A percentile compares a stretch with the other conserved stretches of the same genome.
Evolutionary conservation across 2,329 filamentous ascomycete genomes (phyloP).

Genomic region (Phialophora macrospora): DNA sequence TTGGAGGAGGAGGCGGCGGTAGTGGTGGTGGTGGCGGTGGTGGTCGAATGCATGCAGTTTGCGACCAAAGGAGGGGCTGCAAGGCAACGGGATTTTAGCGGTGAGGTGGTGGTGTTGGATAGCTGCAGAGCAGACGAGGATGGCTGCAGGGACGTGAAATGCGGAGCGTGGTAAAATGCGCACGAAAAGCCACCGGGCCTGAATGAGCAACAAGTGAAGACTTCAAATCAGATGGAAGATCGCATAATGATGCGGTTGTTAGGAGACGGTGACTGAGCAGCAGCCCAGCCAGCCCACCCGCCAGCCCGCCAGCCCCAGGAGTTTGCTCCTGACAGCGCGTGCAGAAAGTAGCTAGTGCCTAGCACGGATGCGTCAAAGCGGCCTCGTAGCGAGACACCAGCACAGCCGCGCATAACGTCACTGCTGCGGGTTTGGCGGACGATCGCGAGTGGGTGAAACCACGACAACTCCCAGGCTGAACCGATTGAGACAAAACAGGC

Average conservation of each 20-base stretch:
- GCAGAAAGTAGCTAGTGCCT: conserved; percentile 3
- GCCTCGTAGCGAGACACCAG: conserved; percentile 18
- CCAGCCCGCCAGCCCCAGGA: conserved; percentile 6
- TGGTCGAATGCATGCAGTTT: conserved; percentile 21
- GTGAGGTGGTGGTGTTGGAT: conserved; percentile 10
- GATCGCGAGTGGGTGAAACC: conserved; percentile 10
- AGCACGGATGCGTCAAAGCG: conserved; percentile 16
- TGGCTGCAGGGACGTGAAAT: neutral
- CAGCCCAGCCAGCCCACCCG: neutral
- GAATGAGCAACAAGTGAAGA: conserved; percentile 9
- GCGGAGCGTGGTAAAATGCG: neutral
- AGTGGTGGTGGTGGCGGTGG: conserved; percentile 17
- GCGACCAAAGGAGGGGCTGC: conserved; percentile 7
- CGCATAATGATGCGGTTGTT: conserved; percentile 1
- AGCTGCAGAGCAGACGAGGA: neutral
- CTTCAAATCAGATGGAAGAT: conserved; percentile 4
- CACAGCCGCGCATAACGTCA: conserved; percentile 11
- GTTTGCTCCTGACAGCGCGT: conserved; percentile 5
- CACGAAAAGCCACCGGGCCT: conserved; percentile 6
- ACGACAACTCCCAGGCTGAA: neutral
- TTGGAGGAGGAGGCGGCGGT: no score
- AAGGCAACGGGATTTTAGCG: conserved; percentile 13
- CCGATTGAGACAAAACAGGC: conserved; percentile 6
- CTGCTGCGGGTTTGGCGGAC: conserved; percentile 9
- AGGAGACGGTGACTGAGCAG: conserved; percentile 7